Percentiles rank a stretch among this genome's conserved stretches.
Conservation (phyloP, 2,329 filamentous ascomycete species). For the Colletotrichum plurivorum region DNA sequence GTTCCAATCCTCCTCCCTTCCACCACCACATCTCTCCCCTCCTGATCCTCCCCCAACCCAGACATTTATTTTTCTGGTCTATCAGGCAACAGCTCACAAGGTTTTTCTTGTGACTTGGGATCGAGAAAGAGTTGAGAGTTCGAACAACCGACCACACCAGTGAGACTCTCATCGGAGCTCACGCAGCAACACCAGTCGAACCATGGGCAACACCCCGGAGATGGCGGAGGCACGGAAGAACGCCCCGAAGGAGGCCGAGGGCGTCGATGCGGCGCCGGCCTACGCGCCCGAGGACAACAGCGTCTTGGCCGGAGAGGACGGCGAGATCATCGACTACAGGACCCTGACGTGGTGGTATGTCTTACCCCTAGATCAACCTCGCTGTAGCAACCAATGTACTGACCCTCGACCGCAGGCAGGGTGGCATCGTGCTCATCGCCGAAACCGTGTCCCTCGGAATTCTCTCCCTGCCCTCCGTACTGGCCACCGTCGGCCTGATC, state of each 20-base stretch:
- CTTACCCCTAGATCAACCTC: too few species aligned
- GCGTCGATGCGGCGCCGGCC: conserved; percentile 26
- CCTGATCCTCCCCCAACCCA: neutral
- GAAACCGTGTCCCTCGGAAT: conserved; percentile 63
- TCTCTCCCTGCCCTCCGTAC: conserved; percentile 83
- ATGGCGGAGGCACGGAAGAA: conserved; percentile 28
- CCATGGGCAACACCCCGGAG: conserved; percentile 32
- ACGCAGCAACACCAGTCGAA: neutral
- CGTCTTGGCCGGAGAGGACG: conserved; percentile 33
- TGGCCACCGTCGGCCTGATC: conserved; percentile 78
- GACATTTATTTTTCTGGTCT: neutral
- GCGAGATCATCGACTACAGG: conserved; percentile 52
- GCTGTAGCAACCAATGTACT: neutral
- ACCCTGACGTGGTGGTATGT: conserved; percentile 56
- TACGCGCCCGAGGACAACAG: conserved; percentile 31
- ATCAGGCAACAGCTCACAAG: conserved; percentile 1
- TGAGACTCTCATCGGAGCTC: neutral
- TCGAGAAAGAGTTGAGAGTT: neutral
- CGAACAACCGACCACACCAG: conserved; percentile 6
- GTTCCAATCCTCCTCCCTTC: conserved; percentile 2
- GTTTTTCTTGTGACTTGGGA: neutral
- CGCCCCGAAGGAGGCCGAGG: conserved; percentile 8
- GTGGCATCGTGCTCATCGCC: conserved; percentile 59
- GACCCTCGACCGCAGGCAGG: conserved; percentile 52
- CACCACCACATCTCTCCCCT: conserved; percentile 5